Evolutionary conservation across 345 rosid species (phyloP), one percentile per base, ranked within the genome.

Genomic region (Odontarrhena argentea): DNA sequence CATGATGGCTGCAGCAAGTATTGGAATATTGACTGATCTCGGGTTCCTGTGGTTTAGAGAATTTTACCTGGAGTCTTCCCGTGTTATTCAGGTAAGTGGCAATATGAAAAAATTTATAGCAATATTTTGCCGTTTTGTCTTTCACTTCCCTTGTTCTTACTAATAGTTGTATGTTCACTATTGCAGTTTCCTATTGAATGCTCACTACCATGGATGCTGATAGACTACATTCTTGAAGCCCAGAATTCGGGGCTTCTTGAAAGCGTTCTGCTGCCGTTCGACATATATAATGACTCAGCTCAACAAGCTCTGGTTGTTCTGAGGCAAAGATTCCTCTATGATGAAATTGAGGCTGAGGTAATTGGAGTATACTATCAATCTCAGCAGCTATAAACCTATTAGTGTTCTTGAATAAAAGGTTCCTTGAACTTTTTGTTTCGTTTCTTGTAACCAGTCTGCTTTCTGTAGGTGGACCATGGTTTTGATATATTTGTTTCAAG

Each of bases 301-400:
- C 99, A 94, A 84, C 96, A 88, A 77, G 99, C 99, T 65, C 76
- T 94, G 78, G 87, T 83, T 76, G 68, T 76, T 14, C 79, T 94
- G 72, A 91, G 83, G 73, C 99, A 94, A 74, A 89, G 99, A 6
- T 94, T 87, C 79, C 96, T 94, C 66, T 94, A 94, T 70, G 99
- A 94, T 85, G 99, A 94, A 86, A 87, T 94, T 80, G 99, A 94
- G 74, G 97, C 99, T 60, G 99, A 94, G 97, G 99, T 94, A 83
- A 61, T 15, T 41, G 37, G 25, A 50, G 42, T 46, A 25, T 51
- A 22, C 22, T 54, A n/a, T 32, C 10, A 2, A 60, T 65, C 55
- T 74, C 55, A 70, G 35, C 44, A 61, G 32, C 57, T 36, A 35
- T 60, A 46, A 26, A 25, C n/a, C 8, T 68, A 10, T 40, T 60